Evolutionary conservation across 2,329 filamentous ascomycete species (phyloP), one percentile per base, ranked within the genome.

Genomic region (Blumeriella jaapii): DNA sequence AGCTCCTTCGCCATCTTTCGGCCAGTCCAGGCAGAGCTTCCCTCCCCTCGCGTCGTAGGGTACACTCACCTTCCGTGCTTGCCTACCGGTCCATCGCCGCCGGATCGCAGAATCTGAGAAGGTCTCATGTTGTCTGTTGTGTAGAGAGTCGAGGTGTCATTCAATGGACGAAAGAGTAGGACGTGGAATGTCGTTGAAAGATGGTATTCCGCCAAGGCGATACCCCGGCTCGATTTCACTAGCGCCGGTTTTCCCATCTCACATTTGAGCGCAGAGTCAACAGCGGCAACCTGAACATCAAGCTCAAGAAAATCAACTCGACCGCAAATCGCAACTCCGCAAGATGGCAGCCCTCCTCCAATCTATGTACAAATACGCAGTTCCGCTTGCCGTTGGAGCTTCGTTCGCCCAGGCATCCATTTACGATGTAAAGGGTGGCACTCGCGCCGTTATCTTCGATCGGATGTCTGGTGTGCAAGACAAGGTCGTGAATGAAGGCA

Each of bases 361-460:
- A 54, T 58, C 65, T 47, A 59, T 80, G 55, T 83, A 79, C 64
- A 69, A 69, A 51, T 69, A 68, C 59, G 82, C 82, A 45, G 63
- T 95, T 35, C 87, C 89, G 29, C 69, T 74, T 38, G 75, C 82
- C 41, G 60, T 82, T 49, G 83, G 70, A 50, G 65, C 74, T 50
- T 70, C 74, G 38, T 55, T 89, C 41, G 65, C 74, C 48, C 79
- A 86, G 60, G 72, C 83, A 47, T 84, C 86, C 40, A 74, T 98
- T 45, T 98, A 95, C 77, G 91, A 98, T 62, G 91, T 98, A 58
- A 87, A 85, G 60, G 91, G 91, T 58, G 91, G 91, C 53, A 81
- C 80, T 45, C 78, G 91, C 55, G 91, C 91, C 43, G 87, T 98
- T 64, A 98, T 98, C 67, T 98, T 98, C 68, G 93, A 98, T 68